Evolutionary conservation across 345 rosid species (phyloP), one percentile per base, ranked within the genome.

Genomic region (Turritis glabra): DNA sequence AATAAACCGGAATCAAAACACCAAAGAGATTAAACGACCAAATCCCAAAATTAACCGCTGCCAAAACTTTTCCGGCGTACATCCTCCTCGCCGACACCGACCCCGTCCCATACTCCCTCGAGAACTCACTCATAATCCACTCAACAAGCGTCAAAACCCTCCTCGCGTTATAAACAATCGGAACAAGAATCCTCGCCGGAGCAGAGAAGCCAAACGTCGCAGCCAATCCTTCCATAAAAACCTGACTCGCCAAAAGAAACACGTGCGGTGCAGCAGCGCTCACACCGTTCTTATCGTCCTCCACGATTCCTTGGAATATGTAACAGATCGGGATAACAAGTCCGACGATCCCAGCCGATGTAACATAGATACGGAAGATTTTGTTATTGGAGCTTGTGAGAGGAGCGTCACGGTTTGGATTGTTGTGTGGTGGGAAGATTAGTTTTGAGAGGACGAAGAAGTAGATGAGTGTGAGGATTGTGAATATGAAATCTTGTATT

Each of bases 11-110:
- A 69, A 95, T 75, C 85, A 95, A 68, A 77, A 95, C 85, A 9
- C 93, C 87, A 74, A 90, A 87, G 35, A 95, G 87, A 85, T 95
- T 95, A 82, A 84, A 92, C 82, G 93, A 76, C 98, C 98, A 88
- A 19, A 95, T 53, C 14, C 82, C 97, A 81, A 87, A 70, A 52
- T 95, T 94, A 18, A 87, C 88, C 73, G 77, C 72, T 13, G 93
- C 96, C 19, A 91, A 87, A 15, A 60, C 81, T 76, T 88, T 83
- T 0, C 98, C 99, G 58, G 79, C 69, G 14, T 38, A 64, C 33
- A 88, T 7, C 66, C 97, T 77, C 84, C 83, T 43, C 15, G 75
- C 70, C 10, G 90, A 77, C 37, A 82, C 84, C 8, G 63, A 54
- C 21, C 40, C 74, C 3, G 30, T 37, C 13, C 55, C 79, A 19